Base-by-base conservation (phyloP, 768 basidiomycete species). In the Naganishia kalamii region DNA sequence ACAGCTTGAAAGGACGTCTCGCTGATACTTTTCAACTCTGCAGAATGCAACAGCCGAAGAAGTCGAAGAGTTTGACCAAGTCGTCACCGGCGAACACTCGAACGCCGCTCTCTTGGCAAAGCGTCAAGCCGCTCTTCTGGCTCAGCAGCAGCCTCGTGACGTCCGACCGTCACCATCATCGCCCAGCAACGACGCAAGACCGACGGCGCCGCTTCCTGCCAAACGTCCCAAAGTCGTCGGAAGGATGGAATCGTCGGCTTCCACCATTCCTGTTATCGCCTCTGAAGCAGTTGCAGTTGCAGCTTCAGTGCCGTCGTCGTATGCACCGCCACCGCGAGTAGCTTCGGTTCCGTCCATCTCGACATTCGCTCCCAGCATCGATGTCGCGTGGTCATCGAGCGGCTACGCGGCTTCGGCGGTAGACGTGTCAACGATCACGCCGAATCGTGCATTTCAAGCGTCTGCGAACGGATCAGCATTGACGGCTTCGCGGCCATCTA, bases 281-380 rank as follows among this genome's bases (percentile, higher is more conserved):
- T 2, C 54, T 49, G 23, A 57, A 57, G 30, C 30, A 25, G 23
- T 40, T 33, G 23, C 27, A 37, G 33, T 25, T n/a, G n/a, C n/a
- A n/a, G n/a, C 54, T 40, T 19, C 54, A 15, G 23, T 32, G 13
- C 19, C 54, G 19, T 25, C 54, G 5, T 32, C 35, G 37, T 40
- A 41, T 40, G 54, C 35, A 23, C 54, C 54, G 37, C 54, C 54
- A 57, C 54, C 35, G 15, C 29, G 54, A 19, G 54, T 57, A 12
- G 54, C 54, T 25, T 57, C 54, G n/a, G 54, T 57, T 10, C 54
- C 54, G n/a, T 40, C 54, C 11, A 25, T 57, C 21, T 57, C 54
- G 37, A 57, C 54, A 8, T 57, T 57, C 40, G 54, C 54, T 12
- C 54, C 54, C n/a, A 57, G 37, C 35, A 57, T 57, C 54, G 54